Base-by-base conservation (phyloP, 805 yeast species). In the Yamadazyma nakazawae region DNA sequence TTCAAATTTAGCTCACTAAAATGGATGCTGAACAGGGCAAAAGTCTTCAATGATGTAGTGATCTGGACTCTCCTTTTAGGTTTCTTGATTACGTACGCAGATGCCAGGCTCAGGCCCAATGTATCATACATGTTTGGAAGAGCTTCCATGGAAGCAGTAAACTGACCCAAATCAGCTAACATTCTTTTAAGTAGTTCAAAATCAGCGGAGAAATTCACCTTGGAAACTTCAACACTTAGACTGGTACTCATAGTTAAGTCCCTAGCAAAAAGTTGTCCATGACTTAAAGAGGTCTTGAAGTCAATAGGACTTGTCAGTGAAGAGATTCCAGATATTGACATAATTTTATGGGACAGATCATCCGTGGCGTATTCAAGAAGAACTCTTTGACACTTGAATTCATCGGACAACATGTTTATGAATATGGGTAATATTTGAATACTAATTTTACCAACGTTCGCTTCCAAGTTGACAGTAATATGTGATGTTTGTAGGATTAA, bases 361-460 rank as follows among this genome's bases (percentile, higher is more conserved):
- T 34, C 34, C 11, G 16, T 17, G 11, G 10, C 12, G 10, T 37
- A 17, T 1, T 46, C 50, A 9, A 52, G 2, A 9, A 18, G 17
- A 2, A 52, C 39, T 47, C 40, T 67, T 68, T 5, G 67, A 66
- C 6, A 76, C 57, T 3, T 60, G 10, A 78, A 42, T 3, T 55
- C 57, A 4, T 66, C 63, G 4, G 59, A 58, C 0, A 54, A 42
- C 9, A 76, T 66, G 41, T 70, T 72, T 50, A 58, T 76, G 0
- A 78, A 67, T 0, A 80, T 50, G 0, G 85, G 84, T 10, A 71
- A 63, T 0, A 77, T 43, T 2, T 65, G 59, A 0, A 60, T 28
- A 24, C 54, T 60, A 4, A 78, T 24, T 0, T 24, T 31, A 0
- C 53, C 44, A 1, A 40, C 39, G 5, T 59, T 47, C 2, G 73